These are phyloP conservation scores for Fraxinus albicans DNA, from an alignment of 305 asterid species.

Conservation along the genomic window DNA sequence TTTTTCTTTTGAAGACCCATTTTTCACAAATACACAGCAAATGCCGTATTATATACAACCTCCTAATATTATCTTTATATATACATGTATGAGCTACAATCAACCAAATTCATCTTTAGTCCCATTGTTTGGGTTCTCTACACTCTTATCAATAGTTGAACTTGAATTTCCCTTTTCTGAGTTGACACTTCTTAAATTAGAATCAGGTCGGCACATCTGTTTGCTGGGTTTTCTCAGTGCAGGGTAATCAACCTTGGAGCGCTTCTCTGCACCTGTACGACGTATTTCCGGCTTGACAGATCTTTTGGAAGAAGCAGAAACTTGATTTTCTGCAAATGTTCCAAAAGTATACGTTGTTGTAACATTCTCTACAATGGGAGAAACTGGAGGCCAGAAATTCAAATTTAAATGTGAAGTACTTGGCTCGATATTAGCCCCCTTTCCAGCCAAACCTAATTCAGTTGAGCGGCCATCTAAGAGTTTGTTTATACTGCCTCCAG, in stretches of 20 bases:
- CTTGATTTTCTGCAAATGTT: background rate
- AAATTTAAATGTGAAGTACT: slow-evolving; percentile 39
- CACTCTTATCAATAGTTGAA: slow-evolving; percentile 24
- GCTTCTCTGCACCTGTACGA: slow-evolving; percentile 25
- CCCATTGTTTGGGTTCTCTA: slow-evolving; percentile 30
- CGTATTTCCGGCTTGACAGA: slow-evolving; percentile 18
- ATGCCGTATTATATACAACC: background rate
- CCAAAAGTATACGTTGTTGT: background rate
- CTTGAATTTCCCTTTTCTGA: slow-evolving; percentile 34
- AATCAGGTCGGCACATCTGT: slow-evolving; percentile 38
- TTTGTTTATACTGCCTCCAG: slow-evolving; percentile 29
- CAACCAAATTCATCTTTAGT: slow-evolving; percentile 30
- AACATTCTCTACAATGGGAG: slow-evolving; percentile 36
- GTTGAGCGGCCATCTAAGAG: slow-evolving; percentile 26
- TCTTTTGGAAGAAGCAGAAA: slow-evolving; percentile 25
- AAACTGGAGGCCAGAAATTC: slow-evolving; percentile 49
- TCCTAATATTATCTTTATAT: background rate
- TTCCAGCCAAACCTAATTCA: slow-evolving; percentile 24
- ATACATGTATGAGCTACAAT: slow-evolving; percentile 16
- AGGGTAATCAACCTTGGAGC: slow-evolving; percentile 20
- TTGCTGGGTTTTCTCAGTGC: slow-evolving; percentile 45
- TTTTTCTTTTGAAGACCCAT: background rate
- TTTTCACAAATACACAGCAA: background rate
- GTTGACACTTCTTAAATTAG: slow-evolving; percentile 15
- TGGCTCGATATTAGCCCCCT: slow-evolving; percentile 21